Evolutionary conservation across 2,329 filamentous ascomycete genomes (phyloP), one percentile per base, ranked within the genome.

Genomic region (Beauveria rudraprayagi): DNA sequence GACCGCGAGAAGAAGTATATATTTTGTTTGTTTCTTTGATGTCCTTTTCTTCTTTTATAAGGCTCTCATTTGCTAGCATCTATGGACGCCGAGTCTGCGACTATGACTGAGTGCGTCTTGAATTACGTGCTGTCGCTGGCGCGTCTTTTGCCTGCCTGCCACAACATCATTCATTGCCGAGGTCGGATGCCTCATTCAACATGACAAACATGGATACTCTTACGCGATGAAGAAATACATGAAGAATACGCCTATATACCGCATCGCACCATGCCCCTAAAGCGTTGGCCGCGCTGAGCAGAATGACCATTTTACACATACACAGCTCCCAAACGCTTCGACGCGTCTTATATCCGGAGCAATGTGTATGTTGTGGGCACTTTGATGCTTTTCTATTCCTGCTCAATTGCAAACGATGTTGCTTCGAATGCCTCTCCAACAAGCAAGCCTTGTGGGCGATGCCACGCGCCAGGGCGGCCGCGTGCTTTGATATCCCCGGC

Each of bases 301-400:
- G 65, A 52, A 70, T 69, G 47, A 56, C 34, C 7, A 60, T 71
- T 14, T 58, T 71, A 37, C 56, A 57, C 26, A 55, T 53, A 52
- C 67, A 71, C 50, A 53, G 68, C 14, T 66, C 66, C 47, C 52
- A 63, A 9, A 26, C 63, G 2, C 62, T 74, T 34, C 63, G 65
- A 16, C 58, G 58, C 5, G 59, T 65, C 2, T 65, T 74, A 2
- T 62, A 65, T 40, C 66, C 66, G 9, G 61, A 64, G 14, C 61
- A 52, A 44, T 74, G 71, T 58, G 65, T 65, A 17, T 70, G 67
- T 4, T 74, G 71, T 47, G 61, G 63, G 40, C 61, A 67, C 10
- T 72, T 69, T 61, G 71, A 69, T 16, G 65, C 62, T 1, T 72
- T 71, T 57, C 60, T 73, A 14, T 71, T 72, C 50, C 64, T 73